Evolutionary conservation across 2,329 filamentous ascomycete species (phyloP).

Genomic region (Gnomoniopsis sp.): DNA sequence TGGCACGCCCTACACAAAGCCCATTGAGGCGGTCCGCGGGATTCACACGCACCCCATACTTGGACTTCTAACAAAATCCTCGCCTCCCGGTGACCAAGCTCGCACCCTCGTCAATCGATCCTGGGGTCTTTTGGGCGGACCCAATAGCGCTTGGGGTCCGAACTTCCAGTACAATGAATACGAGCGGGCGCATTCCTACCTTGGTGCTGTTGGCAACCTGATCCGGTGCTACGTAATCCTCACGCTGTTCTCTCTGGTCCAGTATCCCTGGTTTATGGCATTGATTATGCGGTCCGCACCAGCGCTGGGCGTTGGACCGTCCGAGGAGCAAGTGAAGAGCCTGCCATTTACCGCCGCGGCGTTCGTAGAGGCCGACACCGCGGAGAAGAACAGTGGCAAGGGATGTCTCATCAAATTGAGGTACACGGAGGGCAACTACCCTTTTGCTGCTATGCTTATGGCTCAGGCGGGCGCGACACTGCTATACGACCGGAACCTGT

Average conservation of each 20-base stretch:
- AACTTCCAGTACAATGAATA: constrained; percentile 19
- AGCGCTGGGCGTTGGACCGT: constrained; percentile 8
- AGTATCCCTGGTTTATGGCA: constrained; percentile 12
- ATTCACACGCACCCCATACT: constrained; percentile 11
- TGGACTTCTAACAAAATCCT: constrained; percentile 12
- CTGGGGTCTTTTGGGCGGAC: constrained; percentile 13
- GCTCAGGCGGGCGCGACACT: constrained; percentile 5
- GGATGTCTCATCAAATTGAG: constrained; percentile 6
- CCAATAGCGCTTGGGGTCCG: constrained; percentile 14
- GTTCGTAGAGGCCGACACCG: constrained; percentile 12
- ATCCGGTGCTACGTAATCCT: constrained; percentile 16
- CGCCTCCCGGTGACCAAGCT: constrained; percentile 13
- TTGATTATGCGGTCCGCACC: constrained; percentile 11
- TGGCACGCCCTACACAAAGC: not conserved
- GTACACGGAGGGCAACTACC: constrained; percentile 1
- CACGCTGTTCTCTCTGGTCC: constrained; percentile 10
- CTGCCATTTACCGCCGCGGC: constrained; percentile 15
- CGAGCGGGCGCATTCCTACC: constrained; percentile 15
- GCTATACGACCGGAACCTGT: constrained; percentile 12
- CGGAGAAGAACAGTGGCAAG: not conserved
- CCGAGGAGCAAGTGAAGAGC: constrained; percentile 13
- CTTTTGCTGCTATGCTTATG: constrained; percentile 4
- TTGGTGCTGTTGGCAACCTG: constrained; percentile 8
- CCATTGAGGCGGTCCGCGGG: constrained; percentile 6
- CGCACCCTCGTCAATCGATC: constrained; percentile 16